phyloP scores from a whole-genome alignment of 768 basidiomycete species.

The Suillus spraguei region DNA sequence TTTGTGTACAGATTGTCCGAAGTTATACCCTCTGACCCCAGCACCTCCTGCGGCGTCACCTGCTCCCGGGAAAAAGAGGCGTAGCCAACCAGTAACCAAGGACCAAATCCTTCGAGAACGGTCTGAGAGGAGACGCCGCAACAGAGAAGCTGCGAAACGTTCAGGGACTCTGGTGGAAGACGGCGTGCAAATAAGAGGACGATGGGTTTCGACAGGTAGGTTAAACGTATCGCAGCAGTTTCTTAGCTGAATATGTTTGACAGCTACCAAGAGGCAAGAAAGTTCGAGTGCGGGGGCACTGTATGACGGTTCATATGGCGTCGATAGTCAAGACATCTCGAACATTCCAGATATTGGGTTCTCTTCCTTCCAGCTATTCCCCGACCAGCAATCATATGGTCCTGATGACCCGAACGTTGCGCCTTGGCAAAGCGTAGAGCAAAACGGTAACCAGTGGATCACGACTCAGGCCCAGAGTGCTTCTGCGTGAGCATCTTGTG shows the following conservation, averaged over 20 bases:
- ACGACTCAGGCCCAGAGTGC: conserved; percentile 46
- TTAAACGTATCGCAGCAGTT: conserved; percentile 3
- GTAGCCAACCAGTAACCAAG: conserved; percentile 44
- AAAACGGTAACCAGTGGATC: conserved; percentile 60
- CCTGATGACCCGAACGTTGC: conserved; percentile 49
- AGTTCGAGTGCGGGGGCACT: conserved; percentile 46
- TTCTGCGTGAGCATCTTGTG: conserved; percentile 40
- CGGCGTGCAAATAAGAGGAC: conserved; percentile 57
- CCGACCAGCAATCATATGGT: conserved; percentile 63
- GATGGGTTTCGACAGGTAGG: conserved; percentile 59
- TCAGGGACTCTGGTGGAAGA: conserved; percentile 34
- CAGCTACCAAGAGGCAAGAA: conserved; percentile 52
- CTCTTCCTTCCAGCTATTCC: conserved; percentile 65
- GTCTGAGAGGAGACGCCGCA: conserved; percentile 49
- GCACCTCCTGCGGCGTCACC: conserved; percentile 44
- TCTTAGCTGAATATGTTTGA: conserved; percentile 12
- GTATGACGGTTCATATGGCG: conserved; percentile 65
- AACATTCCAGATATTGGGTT: conserved; percentile 60
- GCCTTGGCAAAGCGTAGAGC: conserved; percentile 53
- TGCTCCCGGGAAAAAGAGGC: conserved; percentile 41
- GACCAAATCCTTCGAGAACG: conserved; percentile 50
- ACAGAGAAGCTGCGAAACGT: conserved; percentile 37
- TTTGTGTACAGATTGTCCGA: conserved; percentile 57
- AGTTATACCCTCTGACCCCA: conserved; percentile 47
- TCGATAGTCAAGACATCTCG: conserved; percentile 67